Evolutionary conservation across 371 early-diverging fungal species (phyloP), one percentile per base, ranked within the genome.

Genomic region (Saksenaea oblongispora): DNA sequence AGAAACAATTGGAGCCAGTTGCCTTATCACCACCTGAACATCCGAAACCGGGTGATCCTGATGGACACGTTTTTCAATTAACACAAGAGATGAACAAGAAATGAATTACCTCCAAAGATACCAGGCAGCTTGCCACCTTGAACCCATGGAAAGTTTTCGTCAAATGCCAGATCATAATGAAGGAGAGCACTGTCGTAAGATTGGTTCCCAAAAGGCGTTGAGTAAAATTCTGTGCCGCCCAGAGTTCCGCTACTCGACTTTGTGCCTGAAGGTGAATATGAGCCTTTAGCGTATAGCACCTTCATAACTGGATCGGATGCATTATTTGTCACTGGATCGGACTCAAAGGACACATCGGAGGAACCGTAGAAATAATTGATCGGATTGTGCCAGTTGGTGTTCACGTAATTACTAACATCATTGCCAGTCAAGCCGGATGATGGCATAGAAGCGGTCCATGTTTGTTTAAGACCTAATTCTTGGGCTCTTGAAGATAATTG

Each of bases 101-200:
- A 28, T 3, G 14, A n/a, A 56, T 58, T 61, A 63, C 86, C 82
- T 34, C 77, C 76, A 64, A 73, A 80, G 15, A 83, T 62, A 28
- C 83, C 83, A 24, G 86, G 86, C 18, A 86, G 60, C 57, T 84
- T 84, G 3, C 86, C 84, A 54, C 87, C 87, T 13, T 74, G 71
- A 5, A 79, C 80, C 82, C 83, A 87, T 14, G 82, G 53, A 69
- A 87, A 87, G 37, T 75, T 78, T 14, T 55, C 56, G 24, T 79
- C 84, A 64, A 87, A 87, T 17, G 81, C 83, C 18, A 87, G 64
- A 27, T 84, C 79, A 56, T 87, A 87, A 31, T 78, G 78, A 24
- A 87, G 67, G 0, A 83, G 70, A 0, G 81, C 79, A 34, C 71
- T 70, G n/a, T 83, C 73, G 34, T 70, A 82, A 5, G 61, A 51